Conservation (phyloP, 257 asterid genomes). For the Penstemon newberryi region DNA sequence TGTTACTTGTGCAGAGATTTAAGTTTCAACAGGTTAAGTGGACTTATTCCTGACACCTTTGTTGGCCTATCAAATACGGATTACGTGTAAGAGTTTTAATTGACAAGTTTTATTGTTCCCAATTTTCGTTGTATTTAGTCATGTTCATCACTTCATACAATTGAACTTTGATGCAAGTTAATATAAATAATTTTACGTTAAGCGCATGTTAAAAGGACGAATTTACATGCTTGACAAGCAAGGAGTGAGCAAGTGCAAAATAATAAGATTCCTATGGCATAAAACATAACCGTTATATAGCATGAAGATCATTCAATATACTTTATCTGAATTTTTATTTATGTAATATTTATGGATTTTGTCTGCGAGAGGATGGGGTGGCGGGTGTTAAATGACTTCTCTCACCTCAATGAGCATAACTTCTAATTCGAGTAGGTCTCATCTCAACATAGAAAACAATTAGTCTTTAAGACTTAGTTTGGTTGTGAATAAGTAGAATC, state of each 20-base stretch:
- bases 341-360: background rate
- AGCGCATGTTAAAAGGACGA: background rate
- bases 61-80: conserved; percentile 23
- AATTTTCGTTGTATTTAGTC: background rate
- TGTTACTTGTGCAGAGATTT: conserved; percentile 55
- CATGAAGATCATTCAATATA: background rate
- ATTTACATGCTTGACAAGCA: background rate
- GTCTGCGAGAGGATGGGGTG: background rate
- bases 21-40: conserved; percentile 69
- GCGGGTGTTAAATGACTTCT: background rate
- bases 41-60: conserved; percentile 51
- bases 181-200: background rate
- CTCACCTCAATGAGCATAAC: background rate
- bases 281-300: background rate
- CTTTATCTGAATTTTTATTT: too few relatives aligned
- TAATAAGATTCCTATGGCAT: background rate
- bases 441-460: conserved; percentile 1
- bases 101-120: background rate
- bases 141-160: background rate
- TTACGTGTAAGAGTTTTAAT: conserved; percentile 44
- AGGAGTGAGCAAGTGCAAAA: background rate
- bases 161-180: background rate
- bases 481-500: background rate
- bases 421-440: background rate
- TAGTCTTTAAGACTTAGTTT: background rate